A percentile compares a stretch with the other conserved stretches of the same genome.
These are phyloP conservation scores for Deuterostichococcus epilithicus DNA, from an alignment of 139 green algal genomes.

Conservation along the genomic window DNA sequence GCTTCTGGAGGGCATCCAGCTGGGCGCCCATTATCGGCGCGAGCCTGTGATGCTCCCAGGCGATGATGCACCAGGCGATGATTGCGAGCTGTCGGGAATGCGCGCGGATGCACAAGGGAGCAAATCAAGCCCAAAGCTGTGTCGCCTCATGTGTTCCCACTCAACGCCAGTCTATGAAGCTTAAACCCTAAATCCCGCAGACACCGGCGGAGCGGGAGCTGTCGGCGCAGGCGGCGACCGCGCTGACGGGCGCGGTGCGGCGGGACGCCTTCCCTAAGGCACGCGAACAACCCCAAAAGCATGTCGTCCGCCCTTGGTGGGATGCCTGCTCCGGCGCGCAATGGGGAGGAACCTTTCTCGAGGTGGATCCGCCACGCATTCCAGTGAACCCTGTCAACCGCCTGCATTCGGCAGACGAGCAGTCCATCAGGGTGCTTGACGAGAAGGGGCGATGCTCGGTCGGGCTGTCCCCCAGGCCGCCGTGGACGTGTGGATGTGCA, in stretches of 20 bases:
- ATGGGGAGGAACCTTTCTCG: no score
- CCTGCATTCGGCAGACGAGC: no score
- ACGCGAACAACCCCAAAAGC: not conserved
- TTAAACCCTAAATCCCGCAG: conserved; percentile 8
- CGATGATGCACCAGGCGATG: not conserved
- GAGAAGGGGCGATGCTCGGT: no score
- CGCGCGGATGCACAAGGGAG: not conserved
- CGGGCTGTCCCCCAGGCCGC: conserved; percentile 17
- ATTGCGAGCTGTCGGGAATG: not conserved
- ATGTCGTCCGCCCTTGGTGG: no score
- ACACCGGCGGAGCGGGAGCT: conserved; percentile 39
- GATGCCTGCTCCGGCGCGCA: no score
- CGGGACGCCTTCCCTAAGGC: conserved; percentile 64
- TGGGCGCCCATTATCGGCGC: not conserved
- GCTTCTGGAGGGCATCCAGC: not conserved
- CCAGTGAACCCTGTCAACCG: no score
- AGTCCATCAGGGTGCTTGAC: no score
- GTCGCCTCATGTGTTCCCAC: not conserved
- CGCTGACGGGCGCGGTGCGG: conserved; percentile 48
- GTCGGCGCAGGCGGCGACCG: conserved; percentile 32
- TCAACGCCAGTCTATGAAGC: not conserved
- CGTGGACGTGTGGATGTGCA: conserved; percentile 64
- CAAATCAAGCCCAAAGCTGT: not conserved
- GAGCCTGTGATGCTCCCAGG: not conserved
- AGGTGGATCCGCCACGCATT: no score